Conservation (phyloP, 768 basidiomycete genomes). For the Mycena galericulata region DNA sequence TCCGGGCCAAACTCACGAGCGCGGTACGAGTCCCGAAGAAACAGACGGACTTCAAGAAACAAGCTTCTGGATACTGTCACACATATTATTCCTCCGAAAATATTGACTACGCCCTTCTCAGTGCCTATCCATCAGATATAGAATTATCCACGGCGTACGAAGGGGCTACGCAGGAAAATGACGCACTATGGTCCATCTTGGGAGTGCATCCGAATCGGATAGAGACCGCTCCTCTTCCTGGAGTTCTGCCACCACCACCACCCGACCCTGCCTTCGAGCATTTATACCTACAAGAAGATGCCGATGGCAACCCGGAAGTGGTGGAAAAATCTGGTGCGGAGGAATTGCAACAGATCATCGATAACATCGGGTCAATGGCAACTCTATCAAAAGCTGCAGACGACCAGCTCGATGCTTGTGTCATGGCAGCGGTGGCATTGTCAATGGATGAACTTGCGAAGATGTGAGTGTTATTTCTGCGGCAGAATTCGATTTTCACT, state of each 20-base stretch:
- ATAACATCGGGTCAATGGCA: neutral
- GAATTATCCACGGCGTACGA: constrained; percentile 5
- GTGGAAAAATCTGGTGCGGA: neutral
- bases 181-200: constrained; percentile 8
- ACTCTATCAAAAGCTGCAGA: neutral
- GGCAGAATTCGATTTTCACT: neutral
- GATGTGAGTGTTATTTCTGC: neutral
- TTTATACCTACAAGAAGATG: neutral
- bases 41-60: constrained; percentile 4
- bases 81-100: constrained; percentile 6
- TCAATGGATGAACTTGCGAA: constrained; percentile 14
- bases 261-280: neutral
- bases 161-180: constrained; percentile 6
- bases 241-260: neutral
- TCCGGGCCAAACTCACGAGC: constrained; percentile 1
- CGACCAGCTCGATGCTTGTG: neutral
- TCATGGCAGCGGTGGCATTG: constrained; percentile 11
- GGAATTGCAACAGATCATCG: neutral
- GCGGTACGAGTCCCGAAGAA: neutral
- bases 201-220: constrained; percentile 11
- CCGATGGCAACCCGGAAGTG: neutral
- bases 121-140: constrained; percentile 8
- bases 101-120: constrained; percentile 9
- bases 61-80: constrained; percentile 19
- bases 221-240: neutral